Percentiles rank a stretch among this genome's conserved stretches.
Conservation (phyloP, 2,329 filamentous ascomycete genomes). For the Setomelanomma holmii region DNA sequence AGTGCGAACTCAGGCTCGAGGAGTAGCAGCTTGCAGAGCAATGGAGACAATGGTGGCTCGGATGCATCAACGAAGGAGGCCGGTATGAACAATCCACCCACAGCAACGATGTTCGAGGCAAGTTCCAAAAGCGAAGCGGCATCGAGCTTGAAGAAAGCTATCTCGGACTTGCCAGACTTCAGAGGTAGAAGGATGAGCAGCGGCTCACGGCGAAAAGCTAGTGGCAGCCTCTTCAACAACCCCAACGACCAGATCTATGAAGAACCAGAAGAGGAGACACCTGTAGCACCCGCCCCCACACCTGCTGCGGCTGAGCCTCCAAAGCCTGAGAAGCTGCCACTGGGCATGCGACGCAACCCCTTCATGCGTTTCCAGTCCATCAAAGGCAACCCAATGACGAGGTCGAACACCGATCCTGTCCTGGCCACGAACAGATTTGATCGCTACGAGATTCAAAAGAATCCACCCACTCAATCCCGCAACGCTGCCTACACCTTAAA, state of each 20-base stretch:
- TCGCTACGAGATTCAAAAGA: slow-evolving; percentile 79
- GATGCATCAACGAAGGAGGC: slow-evolving; percentile 18
- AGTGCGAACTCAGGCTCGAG: slow-evolving; percentile 39
- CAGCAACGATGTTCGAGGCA: slow-evolving; percentile 24
- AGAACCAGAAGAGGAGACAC: slow-evolving; percentile 69
- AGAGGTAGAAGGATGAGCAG: slow-evolving; percentile 63
- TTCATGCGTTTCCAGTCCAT: slow-evolving; percentile 67
- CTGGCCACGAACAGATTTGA: slow-evolving; percentile 53
- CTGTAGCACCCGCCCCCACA: slow-evolving; percentile 31
- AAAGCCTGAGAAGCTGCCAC: slow-evolving; percentile 52
- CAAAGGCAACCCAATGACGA: slow-evolving; percentile 53
- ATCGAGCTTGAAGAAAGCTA: slow-evolving; percentile 48
- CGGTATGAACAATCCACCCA: slow-evolving; percentile 26
- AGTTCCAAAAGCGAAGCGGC: slow-evolving; percentile 20
- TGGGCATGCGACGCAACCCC: slow-evolving; percentile 67
- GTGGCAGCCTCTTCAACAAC: slow-evolving; percentile 71
- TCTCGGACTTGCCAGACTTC: slow-evolving; percentile 36
- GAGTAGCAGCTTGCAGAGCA: slow-evolving; percentile 49
- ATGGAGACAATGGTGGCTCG: slow-evolving; percentile 42
- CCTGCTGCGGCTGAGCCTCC: slow-evolving; percentile 40
- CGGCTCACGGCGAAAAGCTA: slow-evolving; percentile 73
- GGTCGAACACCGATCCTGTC: slow-evolving; percentile 55
- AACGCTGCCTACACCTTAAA: slow-evolving; percentile 83
- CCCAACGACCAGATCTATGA: slow-evolving; percentile 87
- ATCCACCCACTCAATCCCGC: slow-evolving; percentile 81